Conservation (phyloP, 1,284 basidiomycete genomes). For the Trichosporon asahii region DNA sequence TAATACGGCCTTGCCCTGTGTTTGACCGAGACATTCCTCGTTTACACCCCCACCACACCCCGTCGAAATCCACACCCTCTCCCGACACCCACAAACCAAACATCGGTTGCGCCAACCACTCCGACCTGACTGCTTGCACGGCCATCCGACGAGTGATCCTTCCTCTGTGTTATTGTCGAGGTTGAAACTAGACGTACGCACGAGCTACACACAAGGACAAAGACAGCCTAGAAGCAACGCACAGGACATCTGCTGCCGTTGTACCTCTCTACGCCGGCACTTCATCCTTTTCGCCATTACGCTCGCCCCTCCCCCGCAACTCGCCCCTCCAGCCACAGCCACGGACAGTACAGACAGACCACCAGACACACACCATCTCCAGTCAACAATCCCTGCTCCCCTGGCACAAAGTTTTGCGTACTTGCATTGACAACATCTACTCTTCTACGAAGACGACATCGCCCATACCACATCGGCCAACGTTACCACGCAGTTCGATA, state of each 20-base stretch:
- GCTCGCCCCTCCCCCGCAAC: conserved; percentile 3
- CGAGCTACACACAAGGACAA: conserved; percentile 9
- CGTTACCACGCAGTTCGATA: neutral
- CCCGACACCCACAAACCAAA: neutral
- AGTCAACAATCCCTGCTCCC: conserved; percentile 1
- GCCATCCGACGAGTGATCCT: conserved; percentile 6
- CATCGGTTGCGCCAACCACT: neutral
- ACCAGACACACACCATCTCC: neutral
- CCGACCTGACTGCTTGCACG: neutral
- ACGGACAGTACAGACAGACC: conserved; percentile 10
- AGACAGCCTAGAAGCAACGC: conserved; percentile 9
- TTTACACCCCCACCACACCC: neutral
- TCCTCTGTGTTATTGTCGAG: neutral
- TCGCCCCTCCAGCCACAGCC: conserved; percentile 9
- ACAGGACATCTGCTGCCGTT: conserved; percentile 1
- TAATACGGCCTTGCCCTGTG: neutral
- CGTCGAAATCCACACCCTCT: neutral
- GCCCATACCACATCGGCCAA: neutral
- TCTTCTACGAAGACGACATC: neutral
- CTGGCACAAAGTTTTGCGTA: conserved; percentile 6
- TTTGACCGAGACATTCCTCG: neutral
- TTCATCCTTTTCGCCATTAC: neutral
- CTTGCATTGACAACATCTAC: neutral
- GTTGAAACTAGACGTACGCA: conserved; percentile 3
- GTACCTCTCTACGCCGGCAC: neutral